These are phyloP conservation scores for Herpetospermum pedunculosum DNA, from an alignment of 306 rosid genomes.

Conservation along the genomic window DNA sequence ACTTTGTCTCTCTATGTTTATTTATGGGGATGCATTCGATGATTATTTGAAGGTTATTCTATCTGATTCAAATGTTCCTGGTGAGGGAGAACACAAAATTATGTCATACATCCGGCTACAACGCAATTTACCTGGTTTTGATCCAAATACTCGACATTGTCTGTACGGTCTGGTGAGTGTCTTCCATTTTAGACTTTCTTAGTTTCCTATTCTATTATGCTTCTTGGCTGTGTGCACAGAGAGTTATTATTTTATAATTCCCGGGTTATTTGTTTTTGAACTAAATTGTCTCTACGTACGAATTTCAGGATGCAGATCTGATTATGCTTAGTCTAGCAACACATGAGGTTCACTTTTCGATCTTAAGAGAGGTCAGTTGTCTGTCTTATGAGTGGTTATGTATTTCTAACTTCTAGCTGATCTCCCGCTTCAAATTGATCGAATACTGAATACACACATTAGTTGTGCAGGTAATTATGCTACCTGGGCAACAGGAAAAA, in stretches of 20 bases:
- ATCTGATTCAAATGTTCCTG: conserved; percentile 93
- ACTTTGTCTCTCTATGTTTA: conserved; percentile 45
- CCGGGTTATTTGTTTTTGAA: background rate
- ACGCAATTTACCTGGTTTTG: conserved; percentile 66
- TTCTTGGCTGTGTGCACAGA: background rate
- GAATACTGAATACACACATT: conserved; percentile 18
- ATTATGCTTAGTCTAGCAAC: conserved; percentile 92
- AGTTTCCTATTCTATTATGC: background rate
- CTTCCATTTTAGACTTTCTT: background rate
- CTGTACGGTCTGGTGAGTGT: conserved; percentile 85
- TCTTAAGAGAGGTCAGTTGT: conserved; percentile 85
- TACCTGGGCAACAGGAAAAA: conserved; percentile 89
- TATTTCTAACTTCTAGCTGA: conserved; percentile 12
- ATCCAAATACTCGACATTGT: conserved; percentile 84
- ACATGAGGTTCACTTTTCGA: conserved; percentile 89
- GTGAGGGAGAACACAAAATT: conserved; percentile 97
- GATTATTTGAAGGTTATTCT: conserved; percentile 87
- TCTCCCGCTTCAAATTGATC: conserved; percentile 19
- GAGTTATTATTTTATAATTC: background rate
- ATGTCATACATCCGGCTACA: conserved; percentile 76
- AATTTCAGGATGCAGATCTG: conserved; percentile 84
- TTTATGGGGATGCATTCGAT: conserved; percentile 51
- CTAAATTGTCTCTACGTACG: background rate
- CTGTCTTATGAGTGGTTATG: conserved; percentile 4
- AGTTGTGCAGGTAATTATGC: conserved; percentile 54